A percentile compares a stretch with the other conserved stretches of the same genome.
Conservation (phyloP, 192 early-diverging fungal species). For the Coemansia sp. region DNA sequence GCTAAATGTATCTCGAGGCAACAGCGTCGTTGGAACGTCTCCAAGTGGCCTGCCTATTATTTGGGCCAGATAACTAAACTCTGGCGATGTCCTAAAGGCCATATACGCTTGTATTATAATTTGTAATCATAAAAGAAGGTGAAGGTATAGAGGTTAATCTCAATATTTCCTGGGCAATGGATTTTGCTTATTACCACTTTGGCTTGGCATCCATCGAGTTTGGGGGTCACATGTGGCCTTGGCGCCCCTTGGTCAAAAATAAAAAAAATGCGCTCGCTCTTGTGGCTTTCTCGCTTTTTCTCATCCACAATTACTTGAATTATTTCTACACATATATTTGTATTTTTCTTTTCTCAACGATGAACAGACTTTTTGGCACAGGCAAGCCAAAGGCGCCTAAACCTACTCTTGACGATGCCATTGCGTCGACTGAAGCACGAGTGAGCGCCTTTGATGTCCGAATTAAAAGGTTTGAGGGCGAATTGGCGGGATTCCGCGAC, state of each 20-base stretch:
- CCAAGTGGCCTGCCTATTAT: constrained; percentile 20
- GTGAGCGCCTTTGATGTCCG: constrained; percentile 90
- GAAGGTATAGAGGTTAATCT: neutral
- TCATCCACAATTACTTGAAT: neutral
- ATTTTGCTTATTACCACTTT: neutral
- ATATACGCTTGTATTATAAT: neutral
- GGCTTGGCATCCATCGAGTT: neutral
- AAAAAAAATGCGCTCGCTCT: neutral
- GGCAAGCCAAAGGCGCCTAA: constrained; percentile 80
- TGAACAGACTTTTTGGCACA: constrained; percentile 95
- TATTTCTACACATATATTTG: neutral
- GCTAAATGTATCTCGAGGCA: constrained; percentile 10
- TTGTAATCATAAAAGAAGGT: neutral
- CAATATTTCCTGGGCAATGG: neutral
- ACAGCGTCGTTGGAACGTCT: constrained; percentile 21
- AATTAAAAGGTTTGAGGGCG: constrained; percentile 92
- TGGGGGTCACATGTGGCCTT: constrained; percentile 10
- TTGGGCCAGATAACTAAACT: neutral
- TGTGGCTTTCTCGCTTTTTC: neutral
- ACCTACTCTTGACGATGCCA: constrained; percentile 88
- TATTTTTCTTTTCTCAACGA: constrained; percentile 22
- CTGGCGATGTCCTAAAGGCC: constrained; percentile 6
- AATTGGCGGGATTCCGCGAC: constrained; percentile 87
- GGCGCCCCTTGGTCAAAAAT: neutral
- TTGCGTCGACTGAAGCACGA: constrained; percentile 79